A percentile compares a stretch with the other conserved stretches of the same genome.
phyloP scores from a whole-genome alignment of 2,329 filamentous ascomycete species.

The Talaromyces sp. region DNA sequence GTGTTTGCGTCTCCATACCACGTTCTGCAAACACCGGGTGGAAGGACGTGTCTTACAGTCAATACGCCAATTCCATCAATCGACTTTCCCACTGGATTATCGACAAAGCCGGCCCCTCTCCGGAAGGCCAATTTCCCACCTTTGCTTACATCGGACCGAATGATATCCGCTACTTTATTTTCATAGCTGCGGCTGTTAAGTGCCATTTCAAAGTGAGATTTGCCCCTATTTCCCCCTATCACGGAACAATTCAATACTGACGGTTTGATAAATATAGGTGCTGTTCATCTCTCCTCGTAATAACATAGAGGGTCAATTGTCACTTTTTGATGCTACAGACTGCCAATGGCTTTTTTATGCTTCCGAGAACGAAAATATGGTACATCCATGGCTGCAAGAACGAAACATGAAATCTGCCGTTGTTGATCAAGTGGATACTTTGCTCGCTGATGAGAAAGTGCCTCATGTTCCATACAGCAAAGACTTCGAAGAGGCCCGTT shows the following conservation, averaged over 20 bases:
- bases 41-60: not conserved
- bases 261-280: constrained; percentile 20
- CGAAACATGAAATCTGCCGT: constrained; percentile 36
- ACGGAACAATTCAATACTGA: not conserved
- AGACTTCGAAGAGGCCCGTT: not conserved
- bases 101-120: not conserved
- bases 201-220: not conserved
- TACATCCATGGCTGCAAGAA: constrained; percentile 35
- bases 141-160: not conserved
- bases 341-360: constrained; percentile 38
- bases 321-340: constrained; percentile 41
- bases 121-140: not conserved
- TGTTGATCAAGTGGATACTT: constrained; percentile 15
- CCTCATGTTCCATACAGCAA: constrained; percentile 1
- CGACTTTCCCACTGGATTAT: not conserved
- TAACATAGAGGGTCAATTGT: constrained; percentile 41
- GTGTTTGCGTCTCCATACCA: not conserved
- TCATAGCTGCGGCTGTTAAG: not conserved
- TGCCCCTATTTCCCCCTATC: not conserved
- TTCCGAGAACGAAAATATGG: constrained; percentile 20
- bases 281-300: constrained; percentile 46
- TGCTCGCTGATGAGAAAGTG: not conserved
- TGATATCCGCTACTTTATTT: not conserved
- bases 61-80: not conserved
- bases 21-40: not conserved